Evolutionary conservation across 805 yeast species (phyloP), one percentile per base, ranked within the genome.

Genomic region (Saturnispora serradocipensis): DNA sequence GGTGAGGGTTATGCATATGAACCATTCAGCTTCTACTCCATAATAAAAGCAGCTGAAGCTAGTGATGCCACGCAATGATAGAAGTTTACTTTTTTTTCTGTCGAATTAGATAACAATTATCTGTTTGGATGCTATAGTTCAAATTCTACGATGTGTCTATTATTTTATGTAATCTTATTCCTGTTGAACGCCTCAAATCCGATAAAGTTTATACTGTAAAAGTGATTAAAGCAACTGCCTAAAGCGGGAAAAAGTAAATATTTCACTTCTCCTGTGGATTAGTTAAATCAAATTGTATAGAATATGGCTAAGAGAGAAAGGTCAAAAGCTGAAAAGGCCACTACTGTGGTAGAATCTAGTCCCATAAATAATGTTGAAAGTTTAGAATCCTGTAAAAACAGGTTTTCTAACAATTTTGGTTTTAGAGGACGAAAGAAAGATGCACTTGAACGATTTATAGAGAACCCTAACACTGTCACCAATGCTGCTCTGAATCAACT

Each of bases 1-100:
- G 90, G 90, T 62, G 88, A 84, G 61, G 90, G 90, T 56, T 69
- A 75, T 46, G 76, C 80, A 9, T 84, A 81, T 61, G 77, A 76
- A 54, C 90, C 90, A 28, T 84, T 82, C 61, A 67, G 72, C 1
- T 81, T 83, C 58, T 61, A 67, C 39, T 48, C 53, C 13, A 61
- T 70, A 25, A 53, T 70, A 16, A 43, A 48, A 22, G 48, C 54
- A 16, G 51, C 54, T 9, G 50, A 48, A 34, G 49, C 28, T 28
- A 55, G 39, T 27, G 55, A 43, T 43, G 24, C 24, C 11, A 38
- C 22, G 8, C 20, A 18, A 38, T 38, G 13, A 38, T 18, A 38
- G 16, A 27, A 13, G 16, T 30, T 27, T 44, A 18, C 25, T 27
- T 30, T 44, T 30, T 44, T 30, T 24, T 16, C 22, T 18, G 4